Percentiles rank a stretch among this genome's conserved stretches.
phyloP scores from a whole-genome alignment of 164 flowering plant species.

The Magnolia officinalis region DNA sequence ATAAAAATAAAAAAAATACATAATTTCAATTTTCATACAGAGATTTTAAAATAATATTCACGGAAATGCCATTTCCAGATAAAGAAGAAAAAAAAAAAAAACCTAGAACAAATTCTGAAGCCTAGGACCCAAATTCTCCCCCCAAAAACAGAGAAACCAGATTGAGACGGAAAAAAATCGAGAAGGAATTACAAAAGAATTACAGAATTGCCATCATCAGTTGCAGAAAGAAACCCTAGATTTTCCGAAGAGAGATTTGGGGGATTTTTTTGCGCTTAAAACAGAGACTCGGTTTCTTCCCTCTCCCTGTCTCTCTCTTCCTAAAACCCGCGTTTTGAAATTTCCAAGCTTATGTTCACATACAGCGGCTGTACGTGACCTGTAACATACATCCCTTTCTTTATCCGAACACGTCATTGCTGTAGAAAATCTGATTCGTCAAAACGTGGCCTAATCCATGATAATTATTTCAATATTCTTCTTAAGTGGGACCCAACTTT shows the following conservation, averaged over 20 bases:
- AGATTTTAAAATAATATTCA: no score
- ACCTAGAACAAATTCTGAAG: not conserved
- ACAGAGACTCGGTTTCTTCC: not conserved
- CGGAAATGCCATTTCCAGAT: not conserved
- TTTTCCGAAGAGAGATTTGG: not conserved
- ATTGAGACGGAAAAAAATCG: not conserved
- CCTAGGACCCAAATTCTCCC: not conserved
- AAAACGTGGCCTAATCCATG: no score
- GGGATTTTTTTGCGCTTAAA: not conserved
- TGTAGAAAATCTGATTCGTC: no score
- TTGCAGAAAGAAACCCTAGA: not conserved
- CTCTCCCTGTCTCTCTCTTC: not conserved
- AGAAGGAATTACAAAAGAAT: not conserved
- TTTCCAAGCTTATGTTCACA: not conserved
- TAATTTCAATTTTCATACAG: not conserved
- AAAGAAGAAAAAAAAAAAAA: not conserved
- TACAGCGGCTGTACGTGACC: not conserved
- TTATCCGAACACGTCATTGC: no score
- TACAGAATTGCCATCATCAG: not conserved
- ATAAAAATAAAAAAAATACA: not conserved
- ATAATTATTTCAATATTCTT: no score
- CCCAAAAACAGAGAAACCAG: not conserved
- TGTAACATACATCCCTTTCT: not conserved
- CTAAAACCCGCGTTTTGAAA: not conserved
- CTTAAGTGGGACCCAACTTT: no score